Evolutionary conservation across 2,329 filamentous ascomycete species (phyloP).

Genomic region (Aotearoamyces nothofagi): DNA sequence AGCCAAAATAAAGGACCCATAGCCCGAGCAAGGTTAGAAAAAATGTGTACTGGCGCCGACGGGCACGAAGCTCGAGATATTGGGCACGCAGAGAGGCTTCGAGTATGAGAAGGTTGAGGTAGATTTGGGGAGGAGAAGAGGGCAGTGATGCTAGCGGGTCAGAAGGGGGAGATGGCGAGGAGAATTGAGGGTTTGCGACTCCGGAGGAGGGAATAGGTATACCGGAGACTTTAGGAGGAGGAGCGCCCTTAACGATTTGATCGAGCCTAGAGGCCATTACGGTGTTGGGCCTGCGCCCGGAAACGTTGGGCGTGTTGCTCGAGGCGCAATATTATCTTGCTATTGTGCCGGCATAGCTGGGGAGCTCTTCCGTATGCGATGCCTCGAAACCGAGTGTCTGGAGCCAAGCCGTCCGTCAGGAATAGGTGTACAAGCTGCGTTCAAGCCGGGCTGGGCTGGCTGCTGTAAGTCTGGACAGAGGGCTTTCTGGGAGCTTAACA

Average conservation of each 20-base stretch:
- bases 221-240: conserved; percentile 38
- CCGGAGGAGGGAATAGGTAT: conserved; percentile 17
- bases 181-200: conserved; percentile 27
- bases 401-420: no score
- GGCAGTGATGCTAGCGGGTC: conserved; percentile 20
- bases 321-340: no score
- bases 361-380: no score
- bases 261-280: conserved; percentile 47
- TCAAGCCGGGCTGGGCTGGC: no score
- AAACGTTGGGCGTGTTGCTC: no score
- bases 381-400: no score
- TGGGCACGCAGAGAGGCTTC: conserved; percentile 88
- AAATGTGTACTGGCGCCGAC: conserved; percentile 83
- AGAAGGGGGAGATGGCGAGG: conserved; percentile 17
- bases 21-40: conserved; percentile 65
- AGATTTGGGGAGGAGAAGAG: conserved; percentile 42
- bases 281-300: no score
- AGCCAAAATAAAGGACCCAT: conserved; percentile 78
- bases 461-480: no score
- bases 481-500: no score
- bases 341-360: no score
- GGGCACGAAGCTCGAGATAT: conserved; percentile 77
- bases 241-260: conserved; percentile 83
- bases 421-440: no score
- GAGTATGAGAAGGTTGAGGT: conserved; percentile 93